A percentile compares a stretch with the other conserved stretches of the same genome.
These are phyloP conservation scores for Penicillium chermesinum DNA, from an alignment of 495 filamentous ascomycete genomes.

Conservation along the genomic window DNA sequence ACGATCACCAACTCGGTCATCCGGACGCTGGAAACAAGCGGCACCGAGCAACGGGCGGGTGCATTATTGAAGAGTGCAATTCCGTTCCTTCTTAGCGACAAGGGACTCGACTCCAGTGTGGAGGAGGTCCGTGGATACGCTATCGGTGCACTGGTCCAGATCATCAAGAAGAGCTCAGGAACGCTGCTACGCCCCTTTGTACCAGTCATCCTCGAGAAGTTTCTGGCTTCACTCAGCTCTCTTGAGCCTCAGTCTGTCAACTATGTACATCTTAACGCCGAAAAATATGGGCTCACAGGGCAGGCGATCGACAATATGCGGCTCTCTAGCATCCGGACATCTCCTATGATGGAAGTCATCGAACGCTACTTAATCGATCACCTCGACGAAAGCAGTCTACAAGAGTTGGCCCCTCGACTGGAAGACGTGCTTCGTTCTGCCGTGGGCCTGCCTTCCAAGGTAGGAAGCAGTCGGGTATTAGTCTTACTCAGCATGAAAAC, in stretches of 20 bases:
- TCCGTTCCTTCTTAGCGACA: constrained; percentile 84
- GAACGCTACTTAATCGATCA: constrained; percentile 77
- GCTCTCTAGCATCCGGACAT: constrained; percentile 68
- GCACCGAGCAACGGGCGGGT: constrained; percentile 61
- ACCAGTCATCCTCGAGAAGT: constrained; percentile 71
- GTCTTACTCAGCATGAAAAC: constrained; percentile 78
- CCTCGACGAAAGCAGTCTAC: constrained; percentile 72
- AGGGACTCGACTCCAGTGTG: constrained; percentile 80
- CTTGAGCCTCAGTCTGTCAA: constrained; percentile 84
- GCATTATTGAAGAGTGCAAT: constrained; percentile 78
- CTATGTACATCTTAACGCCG: constrained; percentile 84
- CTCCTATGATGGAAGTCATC: constrained; percentile 91
- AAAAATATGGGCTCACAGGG: constrained; percentile 76
- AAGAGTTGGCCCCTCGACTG: constrained; percentile 62
- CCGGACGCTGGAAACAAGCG: constrained; percentile 75
- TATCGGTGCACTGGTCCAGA: constrained; percentile 71
- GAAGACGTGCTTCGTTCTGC: constrained; percentile 76
- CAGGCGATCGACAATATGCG: constrained; percentile 82
- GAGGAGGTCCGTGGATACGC: constrained; percentile 75
- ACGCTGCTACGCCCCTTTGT: constrained; percentile 71
- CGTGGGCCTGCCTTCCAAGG: constrained; percentile 86
- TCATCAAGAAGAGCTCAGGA: constrained; percentile 77
- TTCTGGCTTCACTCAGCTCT: constrained; percentile 74
- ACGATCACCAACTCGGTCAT: constrained; percentile 77
- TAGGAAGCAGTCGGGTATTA: constrained; percentile 80